Evolutionary conservation across 129 eudicot species (phyloP).

Genomic region (Mikania micrantha): DNA sequence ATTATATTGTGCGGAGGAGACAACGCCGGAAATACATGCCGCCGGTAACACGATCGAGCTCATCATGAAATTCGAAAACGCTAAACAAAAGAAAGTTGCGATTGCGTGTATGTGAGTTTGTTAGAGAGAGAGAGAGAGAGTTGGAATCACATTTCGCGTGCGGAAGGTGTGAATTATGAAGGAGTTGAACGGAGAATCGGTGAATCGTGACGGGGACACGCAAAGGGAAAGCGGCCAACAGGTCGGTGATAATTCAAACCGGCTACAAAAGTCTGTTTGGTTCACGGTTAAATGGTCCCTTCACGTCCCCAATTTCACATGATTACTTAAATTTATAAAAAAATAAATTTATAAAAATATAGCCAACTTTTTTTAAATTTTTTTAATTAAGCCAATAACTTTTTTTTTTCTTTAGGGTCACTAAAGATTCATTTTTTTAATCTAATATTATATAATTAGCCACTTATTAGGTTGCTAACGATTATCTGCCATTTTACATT

Average conservation of each 20-base stretch:
- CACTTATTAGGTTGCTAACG: too few species aligned
- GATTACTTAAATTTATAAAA: too few species aligned
- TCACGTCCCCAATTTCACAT: background rate
- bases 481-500: too few species aligned
- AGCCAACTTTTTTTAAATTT: too few species aligned
- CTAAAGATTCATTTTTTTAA: too few species aligned
- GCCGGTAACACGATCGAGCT: constrained; percentile 30
- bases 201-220: constrained; percentile 9
- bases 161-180: constrained; percentile 15
- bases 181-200: constrained; percentile 21
- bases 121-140: background rate
- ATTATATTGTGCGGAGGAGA: background rate
- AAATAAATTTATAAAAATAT: too few species aligned
- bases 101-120: background rate
- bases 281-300: constrained; percentile 5
- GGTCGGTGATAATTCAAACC: constrained; percentile 23
- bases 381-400: too few species aligned
- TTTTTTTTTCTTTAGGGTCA: too few species aligned
- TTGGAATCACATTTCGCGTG: constrained; percentile 16
- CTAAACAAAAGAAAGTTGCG: background rate
- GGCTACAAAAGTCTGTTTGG: background rate
- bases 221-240: constrained; percentile 9
- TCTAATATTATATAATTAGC: too few species aligned
- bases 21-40: constrained; percentile 12
- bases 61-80: background rate